Percentiles rank a stretch among this genome's conserved stretches.
Conservation (phyloP, 2,329 filamentous ascomycete genomes). For the Coniochaeta hoffmannii region DNA sequence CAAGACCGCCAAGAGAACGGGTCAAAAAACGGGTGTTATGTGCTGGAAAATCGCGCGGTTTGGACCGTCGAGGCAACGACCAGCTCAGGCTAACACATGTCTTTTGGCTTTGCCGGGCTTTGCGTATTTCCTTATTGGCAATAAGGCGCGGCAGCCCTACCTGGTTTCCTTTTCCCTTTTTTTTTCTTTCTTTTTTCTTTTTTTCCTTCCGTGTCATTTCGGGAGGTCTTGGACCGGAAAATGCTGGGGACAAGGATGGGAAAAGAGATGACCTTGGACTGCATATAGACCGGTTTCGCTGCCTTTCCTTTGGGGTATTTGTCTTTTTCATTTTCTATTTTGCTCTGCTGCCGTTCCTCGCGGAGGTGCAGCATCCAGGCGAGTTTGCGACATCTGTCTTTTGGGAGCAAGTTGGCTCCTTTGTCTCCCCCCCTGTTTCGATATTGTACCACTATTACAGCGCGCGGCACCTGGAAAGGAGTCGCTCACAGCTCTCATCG, state of each 20-base stretch:
- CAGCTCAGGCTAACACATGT: too few species aligned
- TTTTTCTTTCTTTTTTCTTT: too few species aligned
- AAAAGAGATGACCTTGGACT: neutral
- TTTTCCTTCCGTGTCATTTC: conserved; percentile 3
- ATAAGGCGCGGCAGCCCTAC: too few species aligned
- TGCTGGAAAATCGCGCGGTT: too few species aligned
- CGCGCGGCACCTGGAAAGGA: conserved; percentile 1
- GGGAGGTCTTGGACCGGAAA: neutral
- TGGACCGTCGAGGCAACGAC: too few species aligned
- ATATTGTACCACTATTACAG: conserved; percentile 12
- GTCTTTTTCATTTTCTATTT: neutral
- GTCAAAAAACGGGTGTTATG: too few species aligned
- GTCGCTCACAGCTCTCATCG: conserved; percentile 8
- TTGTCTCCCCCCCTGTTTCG: conserved; percentile 6
- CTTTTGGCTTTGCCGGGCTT: too few species aligned
- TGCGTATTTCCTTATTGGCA: too few species aligned
- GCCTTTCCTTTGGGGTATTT: neutral
- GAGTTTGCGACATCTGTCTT: neutral
- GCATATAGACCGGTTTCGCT: conserved; percentile 1
- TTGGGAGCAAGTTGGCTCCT: neutral
- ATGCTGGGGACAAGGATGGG: neutral
- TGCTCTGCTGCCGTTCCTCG: neutral
- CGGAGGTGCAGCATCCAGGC: neutral
- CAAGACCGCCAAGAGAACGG: too few species aligned
- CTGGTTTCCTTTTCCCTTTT: too few species aligned